These are phyloP conservation scores for Dionaea muscipula DNA, from an alignment of 179 eudicot species.

Conservation along the genomic window DNA sequence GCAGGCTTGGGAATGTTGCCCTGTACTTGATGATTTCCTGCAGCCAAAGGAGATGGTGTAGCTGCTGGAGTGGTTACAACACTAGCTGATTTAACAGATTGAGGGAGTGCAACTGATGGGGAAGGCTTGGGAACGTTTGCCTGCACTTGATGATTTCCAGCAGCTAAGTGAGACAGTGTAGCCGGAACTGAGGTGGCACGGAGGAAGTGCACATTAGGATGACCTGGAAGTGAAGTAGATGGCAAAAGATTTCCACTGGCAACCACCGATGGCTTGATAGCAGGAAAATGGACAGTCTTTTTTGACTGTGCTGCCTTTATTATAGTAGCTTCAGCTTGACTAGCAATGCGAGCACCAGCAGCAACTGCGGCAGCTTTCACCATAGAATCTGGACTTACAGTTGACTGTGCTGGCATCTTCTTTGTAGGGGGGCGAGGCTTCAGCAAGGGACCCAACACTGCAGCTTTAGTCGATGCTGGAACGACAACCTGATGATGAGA, in stretches of 20 bases:
- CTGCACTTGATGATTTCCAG: too few relatives aligned
- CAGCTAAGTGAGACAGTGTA: conserved; percentile 16
- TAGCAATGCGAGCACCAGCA: conserved; percentile 77
- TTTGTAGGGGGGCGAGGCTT: conserved; percentile 25
- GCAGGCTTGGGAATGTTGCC: conserved; percentile 15
- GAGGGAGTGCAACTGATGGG: too few relatives aligned
- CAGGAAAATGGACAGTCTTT: conserved; percentile 36
- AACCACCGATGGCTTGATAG: conserved; percentile 22
- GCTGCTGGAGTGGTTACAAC: too few relatives aligned
- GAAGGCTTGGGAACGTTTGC: conserved; percentile 15
- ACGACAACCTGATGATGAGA: conserved; percentile 16
- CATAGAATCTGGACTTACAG: conserved; percentile 32
- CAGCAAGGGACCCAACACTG: conserved; percentile 1
- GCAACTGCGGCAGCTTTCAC: conserved; percentile 71
- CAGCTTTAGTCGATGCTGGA: conserved; percentile 14
- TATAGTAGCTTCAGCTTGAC: conserved; percentile 46
- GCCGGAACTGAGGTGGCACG: conserved; percentile 31
- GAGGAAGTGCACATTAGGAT: conserved; percentile 51
- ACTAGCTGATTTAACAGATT: too few relatives aligned
- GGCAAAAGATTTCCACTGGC: conserved; percentile 19
- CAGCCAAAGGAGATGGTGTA: conserved; percentile 17
- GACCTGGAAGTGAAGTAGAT: conserved; percentile 10
- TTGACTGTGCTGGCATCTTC: conserved; percentile 20
- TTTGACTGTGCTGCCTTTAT: conserved; percentile 46
- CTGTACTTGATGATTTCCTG: too few relatives aligned